Percentiles rank a stretch among this genome's conserved stretches.
Evolutionary conservation across 768 basidiomycete species (phyloP).

Genomic region (Omphalotus guepiniiformis): DNA sequence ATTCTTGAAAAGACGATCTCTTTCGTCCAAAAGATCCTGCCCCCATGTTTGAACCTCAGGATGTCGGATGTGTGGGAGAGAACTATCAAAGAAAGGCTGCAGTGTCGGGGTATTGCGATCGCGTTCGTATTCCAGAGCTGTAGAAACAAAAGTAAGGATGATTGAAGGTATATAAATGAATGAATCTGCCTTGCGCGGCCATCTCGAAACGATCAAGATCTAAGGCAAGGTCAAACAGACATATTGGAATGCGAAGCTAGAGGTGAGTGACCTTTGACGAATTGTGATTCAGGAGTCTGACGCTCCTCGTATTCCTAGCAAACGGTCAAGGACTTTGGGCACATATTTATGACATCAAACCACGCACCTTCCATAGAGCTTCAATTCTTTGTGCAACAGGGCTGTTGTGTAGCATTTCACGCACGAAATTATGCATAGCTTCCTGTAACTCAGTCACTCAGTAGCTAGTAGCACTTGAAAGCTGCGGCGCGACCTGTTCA

Average conservation of each 20-base stretch:
- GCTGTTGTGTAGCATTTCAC: constrained; percentile 82
- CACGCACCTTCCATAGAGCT: constrained; percentile 65
- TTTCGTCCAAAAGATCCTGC: constrained; percentile 46
- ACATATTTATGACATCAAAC: background rate
- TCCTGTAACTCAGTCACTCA: constrained; percentile 38
- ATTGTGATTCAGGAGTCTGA: constrained; percentile 66
- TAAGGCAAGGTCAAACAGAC: constrained; percentile 21
- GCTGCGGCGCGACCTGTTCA: constrained; percentile 52
- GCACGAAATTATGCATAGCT: constrained; percentile 87
- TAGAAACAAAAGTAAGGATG: background rate
- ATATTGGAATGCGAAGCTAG: background rate
- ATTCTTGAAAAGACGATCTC: constrained; percentile 21
- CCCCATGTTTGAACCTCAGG: constrained; percentile 76
- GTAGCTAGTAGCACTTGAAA: constrained; percentile 13
- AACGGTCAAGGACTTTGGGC: background rate
- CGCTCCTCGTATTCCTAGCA: constrained; percentile 81
- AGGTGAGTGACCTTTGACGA: constrained; percentile 70
- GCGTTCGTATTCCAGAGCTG: constrained; percentile 74
- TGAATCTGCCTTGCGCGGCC: constrained; percentile 66
- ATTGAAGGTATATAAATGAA: background rate
- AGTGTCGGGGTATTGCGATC: constrained; percentile 43
- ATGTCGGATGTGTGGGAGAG: constrained; percentile 67
- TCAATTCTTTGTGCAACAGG: constrained; percentile 65
- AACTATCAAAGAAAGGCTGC: constrained; percentile 79
- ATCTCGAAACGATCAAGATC: constrained; percentile 88